These are phyloP conservation scores for Aeschynomene evenia DNA, from an alignment of 306 rosid species.

Conservation along the genomic window DNA sequence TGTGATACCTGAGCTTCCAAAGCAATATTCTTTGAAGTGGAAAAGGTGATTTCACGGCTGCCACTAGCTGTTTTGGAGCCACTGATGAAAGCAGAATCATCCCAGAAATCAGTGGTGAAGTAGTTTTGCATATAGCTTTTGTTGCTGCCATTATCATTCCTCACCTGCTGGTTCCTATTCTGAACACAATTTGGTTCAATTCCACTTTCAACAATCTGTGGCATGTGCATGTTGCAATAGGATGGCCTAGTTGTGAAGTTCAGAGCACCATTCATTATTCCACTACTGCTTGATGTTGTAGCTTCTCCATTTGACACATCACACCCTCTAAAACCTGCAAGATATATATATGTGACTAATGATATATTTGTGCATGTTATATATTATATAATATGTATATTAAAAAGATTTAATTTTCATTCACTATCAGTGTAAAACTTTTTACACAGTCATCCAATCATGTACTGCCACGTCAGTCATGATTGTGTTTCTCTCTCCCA, in stretches of 20 bases:
- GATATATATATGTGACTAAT: slow-evolving; percentile 42
- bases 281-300: slow-evolving; percentile 36
- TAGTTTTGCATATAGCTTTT: slow-evolving; percentile 36
- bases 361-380: no score
- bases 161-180: slow-evolving; percentile 29
- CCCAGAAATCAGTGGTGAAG: slow-evolving; percentile 57
- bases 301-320: slow-evolving; percentile 39
- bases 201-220: slow-evolving; percentile 56
- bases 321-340: slow-evolving; percentile 30
- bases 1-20: slow-evolving; percentile 62
- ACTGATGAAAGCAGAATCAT: slow-evolving; percentile 42
- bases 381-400: neutral
- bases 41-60: slow-evolving; percentile 44
- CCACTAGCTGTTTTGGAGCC: slow-evolving; percentile 42
- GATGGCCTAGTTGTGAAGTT: slow-evolving; percentile 48
- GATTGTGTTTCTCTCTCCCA: no score
- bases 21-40: slow-evolving; percentile 43
- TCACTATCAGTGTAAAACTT: no score
- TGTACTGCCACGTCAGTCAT: no score
- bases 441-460: no score
- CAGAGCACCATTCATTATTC: slow-evolving; percentile 31
- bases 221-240: slow-evolving; percentile 46
- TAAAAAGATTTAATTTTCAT: neutral
- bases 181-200: slow-evolving; percentile 32
- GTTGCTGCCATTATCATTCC: slow-evolving; percentile 34